Evolutionary conservation across 2,329 filamentous ascomycete genomes (phyloP).

Genomic region (Xylaria polymorpha): DNA sequence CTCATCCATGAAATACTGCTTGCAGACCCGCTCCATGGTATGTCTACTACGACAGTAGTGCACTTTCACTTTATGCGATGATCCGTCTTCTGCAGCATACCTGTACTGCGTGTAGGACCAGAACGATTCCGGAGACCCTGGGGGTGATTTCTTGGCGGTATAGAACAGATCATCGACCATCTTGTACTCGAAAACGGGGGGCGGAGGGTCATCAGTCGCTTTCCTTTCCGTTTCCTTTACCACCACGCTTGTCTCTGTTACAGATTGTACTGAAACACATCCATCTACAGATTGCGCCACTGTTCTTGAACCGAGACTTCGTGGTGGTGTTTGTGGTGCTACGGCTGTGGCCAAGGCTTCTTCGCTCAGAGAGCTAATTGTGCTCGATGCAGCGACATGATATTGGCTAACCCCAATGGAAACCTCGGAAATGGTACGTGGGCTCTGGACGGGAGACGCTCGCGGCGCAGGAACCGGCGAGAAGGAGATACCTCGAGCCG

Average conservation of each 20-base stretch:
- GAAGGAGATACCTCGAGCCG: constrained; percentile 51
- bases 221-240: constrained; percentile 15
- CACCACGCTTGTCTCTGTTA: neutral
- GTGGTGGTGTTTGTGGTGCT: neutral
- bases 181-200: constrained; percentile 58
- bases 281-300: neutral
- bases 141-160: constrained; percentile 59
- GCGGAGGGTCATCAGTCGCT: constrained; percentile 50
- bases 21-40: constrained; percentile 73
- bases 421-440: constrained; percentile 23
- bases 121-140: constrained; percentile 63
- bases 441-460: constrained; percentile 32
- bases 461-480: constrained; percentile 40
- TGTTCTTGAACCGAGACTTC: neutral
- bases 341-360: neutral
- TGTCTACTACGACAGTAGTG: constrained; percentile 80
- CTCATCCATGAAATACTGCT: constrained; percentile 74
- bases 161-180: constrained; percentile 60
- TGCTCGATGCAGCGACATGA: constrained; percentile 16
- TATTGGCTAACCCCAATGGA: constrained; percentile 6
- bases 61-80: constrained; percentile 69
- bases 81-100: constrained; percentile 56
- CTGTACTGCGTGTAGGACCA: constrained; percentile 79
- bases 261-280: neutral
- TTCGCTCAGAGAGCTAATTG: constrained; percentile 10